These are phyloP conservation scores for Coemansia sp. DNA, from an alignment of 192 early-diverging fungal genomes.

Conservation along the genomic window DNA sequence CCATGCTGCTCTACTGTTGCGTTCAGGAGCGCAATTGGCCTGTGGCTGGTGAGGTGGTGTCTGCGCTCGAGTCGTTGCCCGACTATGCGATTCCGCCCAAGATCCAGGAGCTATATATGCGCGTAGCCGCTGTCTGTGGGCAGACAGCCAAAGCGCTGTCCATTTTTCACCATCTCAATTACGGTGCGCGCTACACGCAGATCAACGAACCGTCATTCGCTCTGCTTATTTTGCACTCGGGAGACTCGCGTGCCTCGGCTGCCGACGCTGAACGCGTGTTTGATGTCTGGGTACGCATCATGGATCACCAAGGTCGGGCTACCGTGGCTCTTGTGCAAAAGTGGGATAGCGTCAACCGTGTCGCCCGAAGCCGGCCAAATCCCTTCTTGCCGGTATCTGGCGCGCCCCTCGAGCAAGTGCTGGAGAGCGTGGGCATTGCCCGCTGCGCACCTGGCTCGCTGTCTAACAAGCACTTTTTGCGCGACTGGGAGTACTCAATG, in stretches of 20 bases:
- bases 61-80: neutral
- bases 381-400: slow-evolving; percentile 7
- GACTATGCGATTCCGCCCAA: neutral
- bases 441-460: neutral
- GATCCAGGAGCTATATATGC: slow-evolving; percentile 40
- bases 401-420: neutral
- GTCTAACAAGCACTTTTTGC: slow-evolving; percentile 14
- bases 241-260: slow-evolving; percentile 8
- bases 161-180: slow-evolving; percentile 21
- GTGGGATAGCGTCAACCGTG: neutral
- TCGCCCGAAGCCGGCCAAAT: neutral
- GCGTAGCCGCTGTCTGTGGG: slow-evolving; percentile 14
- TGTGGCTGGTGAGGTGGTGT: slow-evolving; percentile 8
- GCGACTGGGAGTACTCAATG: slow-evolving; percentile 31
- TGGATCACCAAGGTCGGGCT: slow-evolving; percentile 5
- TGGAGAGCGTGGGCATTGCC: neutral
- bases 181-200: neutral
- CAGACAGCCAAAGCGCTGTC: slow-evolving; percentile 6
- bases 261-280: slow-evolving; percentile 34
- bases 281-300: slow-evolving; percentile 26
- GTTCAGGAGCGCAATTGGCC: slow-evolving; percentile 12
- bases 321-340: too few relatives aligned
- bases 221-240: slow-evolving; percentile 18
- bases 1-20: slow-evolving; percentile 28
- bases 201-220: slow-evolving; percentile 19